These are phyloP conservation scores for Scalesia atractyloides DNA, from an alignment of 129 eudicot species.

Conservation along the genomic window DNA sequence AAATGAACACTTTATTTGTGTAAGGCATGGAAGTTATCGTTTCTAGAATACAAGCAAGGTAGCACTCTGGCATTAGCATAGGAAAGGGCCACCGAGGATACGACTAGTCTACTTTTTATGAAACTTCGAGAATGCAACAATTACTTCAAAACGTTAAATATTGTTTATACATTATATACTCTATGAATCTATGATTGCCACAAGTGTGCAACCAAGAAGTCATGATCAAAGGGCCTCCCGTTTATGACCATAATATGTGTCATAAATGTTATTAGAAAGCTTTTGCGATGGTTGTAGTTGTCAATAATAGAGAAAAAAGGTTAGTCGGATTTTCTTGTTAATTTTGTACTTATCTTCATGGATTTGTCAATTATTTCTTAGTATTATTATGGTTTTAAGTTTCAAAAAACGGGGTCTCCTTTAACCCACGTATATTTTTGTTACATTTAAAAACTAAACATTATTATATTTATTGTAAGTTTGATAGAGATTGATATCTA, in stretches of 20 bases:
- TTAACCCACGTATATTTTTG: background rate
- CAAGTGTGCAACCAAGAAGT: background rate
- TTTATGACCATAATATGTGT: conserved; percentile 16
- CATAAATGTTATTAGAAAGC: conserved; percentile 12
- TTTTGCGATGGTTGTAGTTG: conserved; percentile 2
- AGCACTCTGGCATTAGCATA: background rate
- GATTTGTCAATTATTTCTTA: conserved; percentile 7
- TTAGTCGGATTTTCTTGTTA: background rate
- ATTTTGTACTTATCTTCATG: conserved; percentile 13
- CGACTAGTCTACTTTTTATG: background rate
- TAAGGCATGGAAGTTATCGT: background rate
- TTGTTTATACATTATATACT: background rate
- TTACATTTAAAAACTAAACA: background rate
- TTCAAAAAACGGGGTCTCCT: background rate
- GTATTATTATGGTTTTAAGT: conserved; percentile 1
- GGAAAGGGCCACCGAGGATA: background rate
- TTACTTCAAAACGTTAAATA: background rate
- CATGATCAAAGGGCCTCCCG: conserved; percentile 25
- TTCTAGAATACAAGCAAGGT: background rate
- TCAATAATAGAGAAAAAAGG: conserved; percentile 4
- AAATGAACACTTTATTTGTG: background rate
- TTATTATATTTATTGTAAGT: background rate
- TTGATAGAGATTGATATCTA: conserved; percentile 7
- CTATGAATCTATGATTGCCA: background rate
- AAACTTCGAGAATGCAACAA: background rate